phyloP scores from a whole-genome alignment of 441 rosid species.

The Hura crepitans region DNA sequence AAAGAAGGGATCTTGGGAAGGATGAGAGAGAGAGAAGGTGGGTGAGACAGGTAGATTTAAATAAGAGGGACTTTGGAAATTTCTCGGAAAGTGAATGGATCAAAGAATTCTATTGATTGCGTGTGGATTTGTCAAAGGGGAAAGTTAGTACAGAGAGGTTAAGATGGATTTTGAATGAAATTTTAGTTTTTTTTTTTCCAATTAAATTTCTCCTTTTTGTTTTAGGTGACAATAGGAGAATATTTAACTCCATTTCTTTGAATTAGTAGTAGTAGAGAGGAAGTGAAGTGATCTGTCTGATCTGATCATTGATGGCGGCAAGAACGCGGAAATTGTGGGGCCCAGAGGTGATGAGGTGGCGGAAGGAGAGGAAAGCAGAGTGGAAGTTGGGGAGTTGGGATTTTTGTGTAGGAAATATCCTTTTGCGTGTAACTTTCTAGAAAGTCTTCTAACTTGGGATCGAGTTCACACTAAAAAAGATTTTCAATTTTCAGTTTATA shows the following conservation, averaged over 20 bases:
- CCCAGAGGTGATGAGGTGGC: slow-evolving; percentile 32
- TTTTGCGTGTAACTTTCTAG: slow-evolving; percentile 22
- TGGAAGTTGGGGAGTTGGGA: neutral
- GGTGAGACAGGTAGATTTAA: slow-evolving; percentile 23
- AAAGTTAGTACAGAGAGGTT: neutral
- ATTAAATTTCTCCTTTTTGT: neutral
- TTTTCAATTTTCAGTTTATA: neutral
- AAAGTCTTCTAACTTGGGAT: slow-evolving; percentile 16
- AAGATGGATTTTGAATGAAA: neutral
- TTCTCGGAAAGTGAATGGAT: slow-evolving; percentile 37
- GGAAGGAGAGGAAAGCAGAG: slow-evolving; percentile 2
- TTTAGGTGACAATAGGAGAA: neutral
- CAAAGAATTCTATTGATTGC: slow-evolving; percentile 23
- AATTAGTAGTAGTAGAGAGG: neutral
- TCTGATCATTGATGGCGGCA: slow-evolving; percentile 23
- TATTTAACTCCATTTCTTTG: neutral
- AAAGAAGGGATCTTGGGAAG: neutral
- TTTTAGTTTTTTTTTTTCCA: too few species aligned
- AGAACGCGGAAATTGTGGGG: slow-evolving; percentile 38
- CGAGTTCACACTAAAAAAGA: slow-evolving; percentile 21
- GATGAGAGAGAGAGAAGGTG: neutral
- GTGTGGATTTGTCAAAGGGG: slow-evolving; percentile 58
- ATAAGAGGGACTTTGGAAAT: slow-evolving; percentile 31
- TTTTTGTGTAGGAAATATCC: too few species aligned
- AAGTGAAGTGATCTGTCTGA: slow-evolving; percentile 5